Percentiles rank a stretch among this genome's conserved stretches.
Evolutionary conservation across 768 basidiomycete species (phyloP).

Genomic region (Pleurotus sapidus): DNA sequence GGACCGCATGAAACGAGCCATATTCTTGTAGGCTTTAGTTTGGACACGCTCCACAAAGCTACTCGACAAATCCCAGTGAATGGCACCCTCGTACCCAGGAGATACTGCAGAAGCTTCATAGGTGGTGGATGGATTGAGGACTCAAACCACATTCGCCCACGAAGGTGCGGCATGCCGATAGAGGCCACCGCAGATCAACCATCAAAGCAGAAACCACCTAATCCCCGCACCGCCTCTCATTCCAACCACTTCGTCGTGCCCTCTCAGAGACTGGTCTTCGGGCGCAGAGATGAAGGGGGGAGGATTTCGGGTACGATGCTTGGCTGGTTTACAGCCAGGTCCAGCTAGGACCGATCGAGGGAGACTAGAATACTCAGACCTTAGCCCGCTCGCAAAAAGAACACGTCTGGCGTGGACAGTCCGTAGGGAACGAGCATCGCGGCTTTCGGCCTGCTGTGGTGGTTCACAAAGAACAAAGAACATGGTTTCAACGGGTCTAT

Average conservation of each 20-base stretch:
- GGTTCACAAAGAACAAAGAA: slow-evolving; percentile 2
- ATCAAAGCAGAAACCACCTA: slow-evolving; percentile 30
- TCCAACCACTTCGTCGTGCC: slow-evolving; percentile 31
- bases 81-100: no score
- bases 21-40: no score
- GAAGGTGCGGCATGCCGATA: neutral
- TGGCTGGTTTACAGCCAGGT: slow-evolving; percentile 51
- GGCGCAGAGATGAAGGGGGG: slow-evolving; percentile 22
- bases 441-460: slow-evolving; percentile 41
- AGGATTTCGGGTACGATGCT: slow-evolving; percentile 71
- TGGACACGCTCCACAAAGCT: no score
- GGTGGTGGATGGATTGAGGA: no score
- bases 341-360: slow-evolving; percentile 62
- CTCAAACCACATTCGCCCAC: no score
- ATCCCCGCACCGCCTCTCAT: slow-evolving; percentile 59
- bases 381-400: slow-evolving; percentile 71
- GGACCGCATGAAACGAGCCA: no score
- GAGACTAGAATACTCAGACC: slow-evolving; percentile 75
- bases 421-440: slow-evolving; percentile 66
- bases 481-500: neutral
- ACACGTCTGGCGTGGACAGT: slow-evolving; percentile 24
- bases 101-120: no score
- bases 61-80: no score
- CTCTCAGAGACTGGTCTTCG: slow-evolving; percentile 40
- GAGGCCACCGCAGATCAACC: slow-evolving; percentile 7